Evolutionary conservation across 1,284 basidiomycete genomes (phyloP), one percentile per base, ranked within the genome.

Genomic region (Hemileia vastatrix): DNA sequence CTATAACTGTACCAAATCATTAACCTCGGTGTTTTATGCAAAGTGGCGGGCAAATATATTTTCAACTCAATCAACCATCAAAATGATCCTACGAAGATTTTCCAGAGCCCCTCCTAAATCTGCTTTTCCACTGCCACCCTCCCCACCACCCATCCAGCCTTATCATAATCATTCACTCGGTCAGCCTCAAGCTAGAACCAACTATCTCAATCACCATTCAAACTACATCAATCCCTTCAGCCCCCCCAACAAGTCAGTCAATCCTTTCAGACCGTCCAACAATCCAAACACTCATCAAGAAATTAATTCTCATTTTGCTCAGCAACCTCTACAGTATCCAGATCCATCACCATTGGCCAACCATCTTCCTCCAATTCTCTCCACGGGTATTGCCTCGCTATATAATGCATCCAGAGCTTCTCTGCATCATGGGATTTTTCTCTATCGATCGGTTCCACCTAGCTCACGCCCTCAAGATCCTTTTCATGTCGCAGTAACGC

Each of bases 151-250:
- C 18, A n/a, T 0, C 21, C 44, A 47, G 21, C 13, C 43, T 44
- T 19, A 3, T 45, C 43, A 8, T 18, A 47, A 6, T 3, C 44
- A 18, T 21, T 5, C 18, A 47, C 18, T 18, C 4, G 5, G 5
- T n/a, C 13, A 3, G 18, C 21, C 21, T 21, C 44, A 47, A 2
- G 8, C 11, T 21, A 47, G 15, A n/a, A 47, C 18, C 5, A 18
- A 47, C 13, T 11, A 18, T 8, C 21, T 21, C 44, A 18, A 47
- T 47, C 44, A n/a, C 44, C 18, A 6, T 18, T 5, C 40, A 52
- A 33, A 45, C 33, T 23, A 21, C 49, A 31, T 33, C 50, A 9
- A 60, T 60, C 21, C 49, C 57, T 8, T 60, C 57, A 33, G 31
- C 47, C 40, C 57, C 52, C 13, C 19, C 40, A 52, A 33, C 57